phyloP scores from a whole-genome alignment of 192 early-diverging fungal genomes.

The Pilobolus umbonatus region DNA sequence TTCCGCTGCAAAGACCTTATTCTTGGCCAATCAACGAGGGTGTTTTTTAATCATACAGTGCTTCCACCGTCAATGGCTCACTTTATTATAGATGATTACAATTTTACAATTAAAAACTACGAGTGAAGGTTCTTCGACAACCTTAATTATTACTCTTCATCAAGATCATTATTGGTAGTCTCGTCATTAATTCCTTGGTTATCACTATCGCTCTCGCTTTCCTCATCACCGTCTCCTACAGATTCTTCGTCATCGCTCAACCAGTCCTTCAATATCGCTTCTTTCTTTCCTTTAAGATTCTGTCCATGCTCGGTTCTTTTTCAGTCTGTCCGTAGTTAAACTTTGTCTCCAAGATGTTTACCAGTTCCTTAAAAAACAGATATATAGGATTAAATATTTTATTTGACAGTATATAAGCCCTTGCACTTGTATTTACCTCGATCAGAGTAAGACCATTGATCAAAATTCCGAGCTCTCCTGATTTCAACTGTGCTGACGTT shows the following conservation, averaged over 20 bases:
- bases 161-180: neutral
- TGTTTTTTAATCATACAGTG: too few relatives aligned
- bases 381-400: neutral
- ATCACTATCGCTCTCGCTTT: neutral
- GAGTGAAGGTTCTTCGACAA: neutral
- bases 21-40: too few relatives aligned
- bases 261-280: neutral
- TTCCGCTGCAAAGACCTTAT: too few relatives aligned
- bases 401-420: slow-evolving; percentile 5
- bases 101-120: too few relatives aligned
- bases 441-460: slow-evolving; percentile 2
- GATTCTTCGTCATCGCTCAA: neutral
- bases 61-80: too few relatives aligned
- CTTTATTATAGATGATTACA: too few relatives aligned
- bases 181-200: neutral
- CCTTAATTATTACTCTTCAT: neutral
- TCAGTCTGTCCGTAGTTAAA: neutral
- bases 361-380: neutral
- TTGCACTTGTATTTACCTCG: slow-evolving; percentile 4
- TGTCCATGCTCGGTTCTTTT: neutral
- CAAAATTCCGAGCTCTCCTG: slow-evolving; percentile 2
- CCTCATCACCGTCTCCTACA: neutral
- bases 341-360: neutral
- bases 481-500: slow-evolving; percentile 1
- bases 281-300: neutral